Conservation (phyloP, 129 eudicot genomes). For the Glebionis coronaria region DNA sequence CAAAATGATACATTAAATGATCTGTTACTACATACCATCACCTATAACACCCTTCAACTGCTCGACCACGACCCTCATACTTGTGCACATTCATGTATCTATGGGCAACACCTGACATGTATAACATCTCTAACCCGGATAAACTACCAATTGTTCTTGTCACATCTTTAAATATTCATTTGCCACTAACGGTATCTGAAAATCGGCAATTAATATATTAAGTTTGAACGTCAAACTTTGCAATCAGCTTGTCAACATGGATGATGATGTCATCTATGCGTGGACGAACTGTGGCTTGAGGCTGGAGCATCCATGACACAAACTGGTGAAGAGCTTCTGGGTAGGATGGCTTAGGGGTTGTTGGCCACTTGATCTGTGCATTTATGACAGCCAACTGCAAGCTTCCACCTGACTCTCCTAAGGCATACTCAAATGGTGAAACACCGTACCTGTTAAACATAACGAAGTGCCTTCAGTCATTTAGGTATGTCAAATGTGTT, state of each 20-base stretch:
- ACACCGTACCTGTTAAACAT: conserved; percentile 69
- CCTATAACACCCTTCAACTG: conserved; percentile 1
- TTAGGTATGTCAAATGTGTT: background rate
- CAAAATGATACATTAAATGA: conserved; percentile 22
- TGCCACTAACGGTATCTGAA: conserved; percentile 7
- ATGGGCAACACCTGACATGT: conserved; percentile 12
- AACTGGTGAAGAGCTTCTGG: conserved; percentile 92
- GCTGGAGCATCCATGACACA: conserved; percentile 96
- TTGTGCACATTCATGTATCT: conserved; percentile 8
- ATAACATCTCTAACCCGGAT: conserved; percentile 16
- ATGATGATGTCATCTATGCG: conserved; percentile 77
- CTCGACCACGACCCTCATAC: background rate
- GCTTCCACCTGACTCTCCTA: conserved; percentile 94
- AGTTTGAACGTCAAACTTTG: conserved; percentile 57
- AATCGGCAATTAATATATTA: background rate
- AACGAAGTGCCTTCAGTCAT: background rate
- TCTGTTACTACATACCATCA: background rate
- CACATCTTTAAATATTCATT: conserved; percentile 16
- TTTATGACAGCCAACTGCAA: conserved; percentile 80
- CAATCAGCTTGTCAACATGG: conserved; percentile 83
- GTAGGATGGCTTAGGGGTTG: conserved; percentile 67
- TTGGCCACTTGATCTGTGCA: conserved; percentile 90
- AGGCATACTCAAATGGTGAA: conserved; percentile 92
- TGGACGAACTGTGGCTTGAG: conserved; percentile 81
- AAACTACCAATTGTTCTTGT: conserved; percentile 15